Base-by-base conservation (phyloP, 306 rosid genomes). In the Begonia fuchsioides region DNA sequence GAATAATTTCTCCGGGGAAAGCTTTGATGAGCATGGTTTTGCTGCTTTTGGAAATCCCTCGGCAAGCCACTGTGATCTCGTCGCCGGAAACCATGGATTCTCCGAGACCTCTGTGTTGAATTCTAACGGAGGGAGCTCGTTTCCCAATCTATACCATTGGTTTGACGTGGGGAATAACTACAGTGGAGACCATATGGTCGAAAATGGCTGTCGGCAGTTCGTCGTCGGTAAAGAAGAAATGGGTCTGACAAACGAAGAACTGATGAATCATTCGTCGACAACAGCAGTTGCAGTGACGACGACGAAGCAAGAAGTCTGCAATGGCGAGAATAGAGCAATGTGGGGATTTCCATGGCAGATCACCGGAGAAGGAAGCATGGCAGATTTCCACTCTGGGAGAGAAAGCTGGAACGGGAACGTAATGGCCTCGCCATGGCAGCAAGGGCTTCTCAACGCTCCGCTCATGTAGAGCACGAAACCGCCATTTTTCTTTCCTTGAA, bases 261-360 rank as follows among this genome's bases (percentile, higher is more conserved):
- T 71, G 58, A 69, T 61, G 66, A 72, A 69, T 2, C 60, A 78
- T 6, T 71, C 82, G 2, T 64, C 70, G 16, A 86, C 96, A 17
- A 93, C 78, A 50, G 63, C 80, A 2, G 88, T 76, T 15, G 62
- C 80, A 2, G 88, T 76, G n/a, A 74, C 93, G 17, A 85, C 95
- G 13, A 71, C 75, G 79, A 90, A 90, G 79, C 94, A 90, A 71
- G 94, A 90, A 47, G 17, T 71, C 12, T 41, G 77, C 61, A 70
- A 67, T 67, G 77, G 48, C 68, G 72, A 70, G 17, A 74, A 44
- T 39, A 84, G 47, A 67, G 76, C 75, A 6, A 67, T 82, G 72
- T 90, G 82, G 85, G 98, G 94, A 15, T 72, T 76, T 41, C 98
- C 95, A 9, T 81, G 95, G 95, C 95, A 85, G 56, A 39, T 69